phyloP scores from a whole-genome alignment of 2,329 filamentous ascomycete genomes.

The Didymella segeticola region DNA sequence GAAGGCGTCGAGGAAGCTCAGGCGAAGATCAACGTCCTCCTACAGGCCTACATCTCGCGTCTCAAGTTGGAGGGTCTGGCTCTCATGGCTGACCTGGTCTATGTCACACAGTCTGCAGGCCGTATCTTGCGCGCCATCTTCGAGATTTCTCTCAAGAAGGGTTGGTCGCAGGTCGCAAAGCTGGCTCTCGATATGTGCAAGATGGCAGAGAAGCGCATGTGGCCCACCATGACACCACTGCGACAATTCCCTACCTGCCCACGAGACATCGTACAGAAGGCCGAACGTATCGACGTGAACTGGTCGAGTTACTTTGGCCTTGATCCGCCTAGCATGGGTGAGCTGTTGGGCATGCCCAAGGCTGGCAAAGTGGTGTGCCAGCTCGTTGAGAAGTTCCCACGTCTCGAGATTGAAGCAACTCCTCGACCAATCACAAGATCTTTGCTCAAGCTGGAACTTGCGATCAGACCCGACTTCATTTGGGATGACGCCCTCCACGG shows the following conservation, averaged over 20 bases:
- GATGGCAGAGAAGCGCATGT: slow-evolving; percentile 99
- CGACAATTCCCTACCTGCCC: slow-evolving; percentile 84
- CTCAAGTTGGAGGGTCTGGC: slow-evolving; percentile 93
- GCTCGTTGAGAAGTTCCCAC: slow-evolving; percentile 89
- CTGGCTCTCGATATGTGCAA: slow-evolving; percentile 94
- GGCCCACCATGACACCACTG: slow-evolving; percentile 97
- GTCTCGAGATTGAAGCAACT: slow-evolving; percentile 89
- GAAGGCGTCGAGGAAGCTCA: slow-evolving; percentile 97
- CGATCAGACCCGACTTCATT: slow-evolving; percentile 90
- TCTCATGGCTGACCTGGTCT: slow-evolving; percentile 97
- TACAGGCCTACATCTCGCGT: slow-evolving; percentile 95
- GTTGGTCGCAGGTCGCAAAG: slow-evolving; percentile 92
- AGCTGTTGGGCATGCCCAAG: slow-evolving; percentile 88
- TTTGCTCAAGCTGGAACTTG: slow-evolving; percentile 87
- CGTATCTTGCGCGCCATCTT: slow-evolving; percentile 95
- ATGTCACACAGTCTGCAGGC: slow-evolving; percentile 96
- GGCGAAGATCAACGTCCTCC: slow-evolving; percentile 95
- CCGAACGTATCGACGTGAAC: slow-evolving; percentile 91
- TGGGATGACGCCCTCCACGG: slow-evolving; percentile 95
- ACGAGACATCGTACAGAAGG: slow-evolving; percentile 85
- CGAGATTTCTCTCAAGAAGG: slow-evolving; percentile 96
- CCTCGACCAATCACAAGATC: slow-evolving; percentile 95
- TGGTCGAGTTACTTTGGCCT: slow-evolving; percentile 96
- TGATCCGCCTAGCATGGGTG: slow-evolving; percentile 94
- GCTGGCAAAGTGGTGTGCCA: slow-evolving; percentile 85